Conservation (phyloP, 2,329 filamentous ascomycete species). For the Talaromyces sp. region DNA sequence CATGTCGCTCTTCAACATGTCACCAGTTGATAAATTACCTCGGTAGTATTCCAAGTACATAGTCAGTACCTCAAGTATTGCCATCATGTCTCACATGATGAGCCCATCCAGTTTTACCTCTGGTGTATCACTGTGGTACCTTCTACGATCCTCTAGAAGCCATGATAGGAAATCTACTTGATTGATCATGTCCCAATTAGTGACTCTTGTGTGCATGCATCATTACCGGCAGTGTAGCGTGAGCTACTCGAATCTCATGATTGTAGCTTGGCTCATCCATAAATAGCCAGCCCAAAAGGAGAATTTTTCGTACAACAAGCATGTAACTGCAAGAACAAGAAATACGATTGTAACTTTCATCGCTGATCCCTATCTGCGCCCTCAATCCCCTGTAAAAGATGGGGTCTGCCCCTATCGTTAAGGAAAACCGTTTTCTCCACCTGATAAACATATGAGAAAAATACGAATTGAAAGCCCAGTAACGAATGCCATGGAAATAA, state of each 20-base stretch:
- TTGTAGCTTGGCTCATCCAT: neutral
- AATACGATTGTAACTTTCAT: neutral
- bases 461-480: neutral
- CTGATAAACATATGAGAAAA: neutral
- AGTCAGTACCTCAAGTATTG: neutral
- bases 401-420: neutral
- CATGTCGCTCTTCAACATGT: neutral
- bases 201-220: neutral
- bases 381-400: neutral
- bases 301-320: neutral
- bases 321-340: neutral
- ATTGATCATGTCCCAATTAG: neutral
- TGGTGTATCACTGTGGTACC: neutral
- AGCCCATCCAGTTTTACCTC: neutral
- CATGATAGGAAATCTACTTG: neutral
- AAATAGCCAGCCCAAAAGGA: neutral
- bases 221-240: neutral
- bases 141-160: neutral
- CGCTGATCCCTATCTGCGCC: conserved; percentile 6
- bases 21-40: neutral
- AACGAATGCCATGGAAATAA: neutral
- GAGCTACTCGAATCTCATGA: conserved; percentile 2
- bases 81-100: neutral
- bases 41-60: neutral
- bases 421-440: neutral